Percentiles rank a stretch among this genome's conserved stretches.
Evolutionary conservation across 306 rosid species (phyloP).

Genomic region (Biancaea sappan): DNA sequence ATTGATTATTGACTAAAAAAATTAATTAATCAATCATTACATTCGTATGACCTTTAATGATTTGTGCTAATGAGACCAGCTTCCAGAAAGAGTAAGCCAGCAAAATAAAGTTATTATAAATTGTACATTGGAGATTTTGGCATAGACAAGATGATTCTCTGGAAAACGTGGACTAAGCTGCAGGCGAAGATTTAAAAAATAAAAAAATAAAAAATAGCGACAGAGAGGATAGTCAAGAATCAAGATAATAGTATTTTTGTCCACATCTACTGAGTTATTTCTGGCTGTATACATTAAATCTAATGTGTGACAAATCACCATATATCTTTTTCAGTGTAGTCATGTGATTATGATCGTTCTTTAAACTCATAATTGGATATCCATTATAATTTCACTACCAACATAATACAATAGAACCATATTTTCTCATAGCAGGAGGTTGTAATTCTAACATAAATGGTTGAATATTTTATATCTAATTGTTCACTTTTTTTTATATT

Average conservation of each 20-base stretch:
- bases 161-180: slow-evolving; percentile 7
- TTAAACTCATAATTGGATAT: background rate
- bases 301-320: background rate
- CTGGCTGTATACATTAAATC: background rate
- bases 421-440: no score
- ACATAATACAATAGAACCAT: no score
- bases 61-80: slow-evolving; percentile 27
- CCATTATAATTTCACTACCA: background rate
- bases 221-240: slow-evolving; percentile 2
- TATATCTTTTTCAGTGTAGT: background rate
- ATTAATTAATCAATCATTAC: slow-evolving; percentile 34
- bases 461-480: no score
- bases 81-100: slow-evolving; percentile 36
- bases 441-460: no score
- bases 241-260: slow-evolving; percentile 24
- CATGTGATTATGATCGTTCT: background rate
- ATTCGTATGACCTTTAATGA: slow-evolving; percentile 16
- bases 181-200: background rate
- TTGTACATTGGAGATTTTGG: slow-evolving; percentile 32
- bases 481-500: no score
- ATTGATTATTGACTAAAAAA: slow-evolving; percentile 11
- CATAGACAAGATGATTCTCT: slow-evolving; percentile 27
- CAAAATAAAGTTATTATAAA: slow-evolving; percentile 19
- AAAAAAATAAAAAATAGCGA: background rate
- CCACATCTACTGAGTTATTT: slow-evolving; percentile 15